Percentiles rank a stretch among this genome's conserved stretches.
These are phyloP conservation scores for Patellaria atrata DNA, from an alignment of 495 filamentous ascomycete species.

Conservation along the genomic window DNA sequence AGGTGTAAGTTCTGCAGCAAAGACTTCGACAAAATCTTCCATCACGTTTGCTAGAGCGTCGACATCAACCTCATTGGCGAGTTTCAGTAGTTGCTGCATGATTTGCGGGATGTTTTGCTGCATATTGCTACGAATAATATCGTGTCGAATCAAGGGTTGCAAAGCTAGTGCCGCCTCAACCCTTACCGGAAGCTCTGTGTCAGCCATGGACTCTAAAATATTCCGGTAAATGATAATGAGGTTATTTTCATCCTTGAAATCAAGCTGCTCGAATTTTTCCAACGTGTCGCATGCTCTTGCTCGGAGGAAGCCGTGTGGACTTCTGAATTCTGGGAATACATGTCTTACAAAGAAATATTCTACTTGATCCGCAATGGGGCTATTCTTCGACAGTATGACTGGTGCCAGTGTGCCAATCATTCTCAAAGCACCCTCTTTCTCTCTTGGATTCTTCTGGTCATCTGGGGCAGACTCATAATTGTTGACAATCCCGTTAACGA, in stretches of 20 bases:
- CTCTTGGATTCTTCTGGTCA: constrained; percentile 75
- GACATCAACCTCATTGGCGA: constrained; percentile 91
- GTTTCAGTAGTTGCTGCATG: constrained; percentile 94
- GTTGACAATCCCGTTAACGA: constrained; percentile 87
- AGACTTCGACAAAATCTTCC: constrained; percentile 99
- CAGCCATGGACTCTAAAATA: constrained; percentile 93
- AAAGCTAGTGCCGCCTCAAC: constrained; percentile 90
- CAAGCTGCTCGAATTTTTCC: constrained; percentile 91
- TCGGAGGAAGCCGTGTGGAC: constrained; percentile 80
- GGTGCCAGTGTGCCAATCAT: constrained; percentile 95
- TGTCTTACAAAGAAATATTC: constrained; percentile 97
- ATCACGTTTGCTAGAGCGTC: constrained; percentile 96
- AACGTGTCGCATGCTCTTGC: constrained; percentile 92
- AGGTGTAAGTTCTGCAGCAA: constrained; percentile 85
- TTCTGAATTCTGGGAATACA: constrained; percentile 95
- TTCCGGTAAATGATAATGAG: constrained; percentile 91
- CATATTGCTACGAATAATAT: constrained; percentile 85
- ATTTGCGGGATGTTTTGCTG: constrained; percentile 98
- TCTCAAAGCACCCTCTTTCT: constrained; percentile 88
- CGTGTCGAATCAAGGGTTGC: constrained; percentile 89
- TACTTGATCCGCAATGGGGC: constrained; percentile 93
- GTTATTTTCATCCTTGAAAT: constrained; percentile 91
- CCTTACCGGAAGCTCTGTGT: constrained; percentile 75
- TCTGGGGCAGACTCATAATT: constrained; percentile 72
- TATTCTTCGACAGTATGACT: constrained; percentile 94